Evolutionary conservation across 768 basidiomycete genomes (phyloP).

Genomic region (Termitomyces sp.): DNA sequence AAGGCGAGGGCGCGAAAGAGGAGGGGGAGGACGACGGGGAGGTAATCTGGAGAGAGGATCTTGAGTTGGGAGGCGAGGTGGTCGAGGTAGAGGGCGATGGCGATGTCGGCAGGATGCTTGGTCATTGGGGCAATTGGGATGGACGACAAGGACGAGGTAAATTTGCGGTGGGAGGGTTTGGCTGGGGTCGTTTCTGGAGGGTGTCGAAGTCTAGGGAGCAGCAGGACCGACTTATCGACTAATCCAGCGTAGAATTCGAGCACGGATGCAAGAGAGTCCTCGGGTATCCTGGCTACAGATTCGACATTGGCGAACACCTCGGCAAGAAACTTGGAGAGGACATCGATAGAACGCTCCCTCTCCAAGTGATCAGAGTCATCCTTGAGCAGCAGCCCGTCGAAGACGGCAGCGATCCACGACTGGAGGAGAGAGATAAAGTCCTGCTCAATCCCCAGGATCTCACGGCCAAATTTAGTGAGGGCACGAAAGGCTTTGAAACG

Average conservation of each 20-base stretch:
- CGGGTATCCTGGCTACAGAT: conserved; percentile 57
- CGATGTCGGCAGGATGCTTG: conserved; percentile 61
- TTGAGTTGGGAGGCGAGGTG: conserved; percentile 63
- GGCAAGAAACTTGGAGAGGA: conserved; percentile 56
- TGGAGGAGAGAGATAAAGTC: conserved; percentile 53
- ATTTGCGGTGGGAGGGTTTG: conserved; percentile 46
- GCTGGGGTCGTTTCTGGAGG: conserved; percentile 18
- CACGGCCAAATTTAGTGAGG: conserved; percentile 56
- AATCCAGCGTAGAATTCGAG: conserved; percentile 58
- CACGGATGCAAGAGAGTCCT: conserved; percentile 52
- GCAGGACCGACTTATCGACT: conserved; percentile 49
- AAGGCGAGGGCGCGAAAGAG: conserved; percentile 71
- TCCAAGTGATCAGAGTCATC: conserved; percentile 40
- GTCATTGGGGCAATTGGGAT: conserved; percentile 27
- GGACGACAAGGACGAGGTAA: conserved; percentile 61
- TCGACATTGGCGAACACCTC: conserved; percentile 46
- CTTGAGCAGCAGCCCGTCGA: not conserved
- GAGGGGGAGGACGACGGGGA: conserved; percentile 59
- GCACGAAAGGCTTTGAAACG: conserved; percentile 66
- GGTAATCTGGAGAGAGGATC: conserved; percentile 49
- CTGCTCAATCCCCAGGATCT: conserved; percentile 63
- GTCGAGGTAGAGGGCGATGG: conserved; percentile 57
- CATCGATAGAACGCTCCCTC: conserved; percentile 60
- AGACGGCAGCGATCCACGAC: conserved; percentile 47
- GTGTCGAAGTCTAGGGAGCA: conserved; percentile 30